Evolutionary conservation across 768 basidiomycete genomes (phyloP), one percentile per base, ranked within the genome.

Genomic region (Mrakia hoshinonis): DNA sequence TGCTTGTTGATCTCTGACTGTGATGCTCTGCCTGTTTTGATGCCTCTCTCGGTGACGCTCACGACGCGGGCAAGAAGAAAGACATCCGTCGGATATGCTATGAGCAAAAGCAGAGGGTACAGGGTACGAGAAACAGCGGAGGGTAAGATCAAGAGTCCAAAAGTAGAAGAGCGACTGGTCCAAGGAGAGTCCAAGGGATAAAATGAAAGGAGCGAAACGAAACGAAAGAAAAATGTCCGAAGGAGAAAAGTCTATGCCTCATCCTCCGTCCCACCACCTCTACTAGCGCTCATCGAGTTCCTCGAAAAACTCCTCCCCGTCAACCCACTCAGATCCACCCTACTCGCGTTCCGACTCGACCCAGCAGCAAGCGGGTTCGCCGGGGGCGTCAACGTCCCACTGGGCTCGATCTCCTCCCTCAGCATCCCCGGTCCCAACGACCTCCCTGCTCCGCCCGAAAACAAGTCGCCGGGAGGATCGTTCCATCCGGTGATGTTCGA

Each of bases 401-500:
- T 11, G 22, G 49, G 15, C 49, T 20, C n/a, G 20, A 24, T 24
- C 49, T 51, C 49, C 9, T 51, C 49, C 20, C 49, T 18, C 20
- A 47, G 20, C 10, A 51, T 24, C 22, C 20, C n/a, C 5, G 49
- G 49, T 24, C 20, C 20, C 31, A 20, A 5, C 31, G 43, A 7
- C 43, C 43, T 6, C 15, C 43, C 43, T 43, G 7, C 43, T 43
- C 43, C 43, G 43, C 43, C 43, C 20, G 65, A 22, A 24, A 71
- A 38, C 20, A 71, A 10, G 18, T 67, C 70, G 24, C 22, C 38
- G 7, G 70, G 70, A 7, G 55, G 39, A 24, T 71, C 70, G 46
- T 71, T 71, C 70, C 70, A 71, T 9, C 70, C 70, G 2, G 60
- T n/a, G 15, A 24, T 26, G 49, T 22, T 13, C n/a, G 34, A 34